These are phyloP conservation scores for Cystobasidiaceae sp. DNA, from an alignment of 1,284 basidiomycete species.

Conservation along the genomic window DNA sequence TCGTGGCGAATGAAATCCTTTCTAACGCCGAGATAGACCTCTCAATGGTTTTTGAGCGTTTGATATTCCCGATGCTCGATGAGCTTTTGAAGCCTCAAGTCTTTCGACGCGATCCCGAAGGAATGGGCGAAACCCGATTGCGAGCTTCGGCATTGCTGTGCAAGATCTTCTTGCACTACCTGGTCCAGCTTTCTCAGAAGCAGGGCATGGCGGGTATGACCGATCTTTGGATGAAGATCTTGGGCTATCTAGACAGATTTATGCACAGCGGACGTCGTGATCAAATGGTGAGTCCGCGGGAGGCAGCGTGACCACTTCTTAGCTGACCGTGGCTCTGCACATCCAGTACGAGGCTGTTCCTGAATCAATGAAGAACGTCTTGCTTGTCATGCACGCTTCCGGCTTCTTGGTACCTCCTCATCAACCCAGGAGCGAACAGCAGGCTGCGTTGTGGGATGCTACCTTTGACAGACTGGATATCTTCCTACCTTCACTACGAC, in stretches of 20 bases:
- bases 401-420: constrained; percentile 71
- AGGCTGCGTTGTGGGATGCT: constrained; percentile 72
- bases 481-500: constrained; percentile 81
- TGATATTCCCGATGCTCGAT: constrained; percentile 87
- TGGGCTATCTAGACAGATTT: constrained; percentile 82
- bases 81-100: constrained; percentile 83
- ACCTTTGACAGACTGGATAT: constrained; percentile 78
- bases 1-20: constrained; percentile 72
- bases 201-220: constrained; percentile 60
- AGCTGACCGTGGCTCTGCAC: not conserved
- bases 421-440: constrained; percentile 59
- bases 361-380: constrained; percentile 93
- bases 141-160: constrained; percentile 81
- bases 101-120: constrained; percentile 70
- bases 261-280: constrained; percentile 80
- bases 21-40: constrained; percentile 59
- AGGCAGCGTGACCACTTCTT: constrained; percentile 9
- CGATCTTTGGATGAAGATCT: constrained; percentile 80
- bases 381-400: constrained; percentile 91
- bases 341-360: constrained; percentile 82
- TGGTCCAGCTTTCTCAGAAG: constrained; percentile 65
- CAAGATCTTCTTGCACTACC: constrained; percentile 92
- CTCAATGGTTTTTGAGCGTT: constrained; percentile 77
- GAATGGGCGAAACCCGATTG: constrained; percentile 83
- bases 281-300: constrained; percentile 63